Evolutionary conservation across 192 early-diverging fungal species (phyloP).

Genomic region (Coemansia sp.): DNA sequence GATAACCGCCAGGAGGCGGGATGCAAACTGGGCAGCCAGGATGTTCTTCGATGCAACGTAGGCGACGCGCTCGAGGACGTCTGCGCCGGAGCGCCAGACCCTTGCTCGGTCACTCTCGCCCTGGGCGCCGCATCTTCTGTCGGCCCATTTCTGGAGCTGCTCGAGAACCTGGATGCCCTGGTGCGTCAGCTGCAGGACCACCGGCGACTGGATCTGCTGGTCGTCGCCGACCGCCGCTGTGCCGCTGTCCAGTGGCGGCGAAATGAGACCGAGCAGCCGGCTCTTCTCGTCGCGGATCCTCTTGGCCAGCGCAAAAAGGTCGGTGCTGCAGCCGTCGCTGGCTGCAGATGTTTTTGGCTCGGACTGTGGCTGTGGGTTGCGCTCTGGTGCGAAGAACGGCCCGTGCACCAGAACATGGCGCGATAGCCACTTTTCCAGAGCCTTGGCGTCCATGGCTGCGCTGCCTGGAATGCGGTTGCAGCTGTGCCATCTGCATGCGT

Average conservation of each 20-base stretch:
- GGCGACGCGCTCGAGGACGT: slow-evolving; percentile 41
- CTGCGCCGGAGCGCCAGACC: slow-evolving; percentile 38
- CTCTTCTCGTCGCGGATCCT: neutral
- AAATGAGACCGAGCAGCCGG: neutral
- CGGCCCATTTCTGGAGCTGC: slow-evolving; percentile 49
- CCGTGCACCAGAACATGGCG: slow-evolving; percentile 41
- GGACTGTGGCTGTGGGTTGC: too few relatives aligned
- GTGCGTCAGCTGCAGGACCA: slow-evolving; percentile 28
- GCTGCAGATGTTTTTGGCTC: too few relatives aligned
- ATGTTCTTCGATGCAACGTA: slow-evolving; percentile 27
- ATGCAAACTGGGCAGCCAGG: slow-evolving; percentile 16
- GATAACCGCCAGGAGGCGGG: slow-evolving; percentile 31
- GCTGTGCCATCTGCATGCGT: slow-evolving; percentile 42
- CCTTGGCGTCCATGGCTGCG: neutral
- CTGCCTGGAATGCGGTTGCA: slow-evolving; percentile 40
- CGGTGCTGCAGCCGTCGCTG: slow-evolving; percentile 1
- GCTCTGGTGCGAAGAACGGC: slow-evolving; percentile 43
- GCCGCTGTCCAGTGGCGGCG: neutral
- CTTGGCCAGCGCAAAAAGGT: neutral
- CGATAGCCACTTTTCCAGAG: slow-evolving; percentile 22
- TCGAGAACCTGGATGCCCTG: slow-evolving; percentile 43
- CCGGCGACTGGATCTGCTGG: slow-evolving; percentile 10
- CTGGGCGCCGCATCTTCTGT: slow-evolving; percentile 24
- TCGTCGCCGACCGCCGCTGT: slow-evolving; percentile 1
- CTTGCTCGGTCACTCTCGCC: slow-evolving; percentile 26